These are phyloP conservation scores for Daedalea quercina DNA, from an alignment of 768 basidiomycete genomes.

Conservation along the genomic window DNA sequence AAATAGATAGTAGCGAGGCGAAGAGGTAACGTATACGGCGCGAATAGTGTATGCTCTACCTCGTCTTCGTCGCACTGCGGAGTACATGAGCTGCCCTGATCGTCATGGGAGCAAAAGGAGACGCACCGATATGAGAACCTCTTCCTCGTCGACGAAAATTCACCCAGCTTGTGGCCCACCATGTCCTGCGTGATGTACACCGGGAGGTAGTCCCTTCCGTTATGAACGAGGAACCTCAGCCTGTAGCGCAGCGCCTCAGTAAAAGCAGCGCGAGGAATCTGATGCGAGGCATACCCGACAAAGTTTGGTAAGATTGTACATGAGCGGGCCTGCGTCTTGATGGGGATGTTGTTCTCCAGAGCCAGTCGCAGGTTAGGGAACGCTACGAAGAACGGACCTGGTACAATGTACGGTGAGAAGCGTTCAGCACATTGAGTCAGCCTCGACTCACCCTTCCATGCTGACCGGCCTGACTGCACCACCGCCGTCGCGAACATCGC, in stretches of 20 bases:
- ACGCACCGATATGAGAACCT: conserved; percentile 81
- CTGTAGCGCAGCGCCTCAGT: conserved; percentile 35
- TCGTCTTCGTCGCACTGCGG: conserved; percentile 36
- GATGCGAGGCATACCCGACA: conserved; percentile 71
- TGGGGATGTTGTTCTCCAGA: conserved; percentile 72
- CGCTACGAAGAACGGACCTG: conserved; percentile 92
- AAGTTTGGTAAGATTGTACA: conserved; percentile 96
- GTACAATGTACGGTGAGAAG: not conserved
- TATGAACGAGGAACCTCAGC: conserved; percentile 87
- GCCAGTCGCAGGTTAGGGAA: conserved; percentile 86
- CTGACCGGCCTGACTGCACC: conserved; percentile 64
- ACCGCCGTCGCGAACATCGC: conserved; percentile 59
- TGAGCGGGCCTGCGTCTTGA: conserved; percentile 80
- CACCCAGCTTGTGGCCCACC: conserved; percentile 97
- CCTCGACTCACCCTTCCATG: conserved; percentile 72
- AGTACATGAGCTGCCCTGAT: not conserved
- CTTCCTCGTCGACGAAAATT: conserved; percentile 89
- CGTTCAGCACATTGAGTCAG: no score
- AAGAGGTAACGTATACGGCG: not conserved
- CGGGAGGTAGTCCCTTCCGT: conserved; percentile 85
- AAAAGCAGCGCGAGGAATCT: not conserved
- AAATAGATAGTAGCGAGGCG: no score
- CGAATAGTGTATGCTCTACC: conserved; percentile 17
- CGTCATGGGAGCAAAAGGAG: not conserved
- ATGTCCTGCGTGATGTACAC: conserved; percentile 91